Base-by-base conservation (phyloP, 2,329 filamentous ascomycete species). In the Dothidotthia symphoricarpi region DNA sequence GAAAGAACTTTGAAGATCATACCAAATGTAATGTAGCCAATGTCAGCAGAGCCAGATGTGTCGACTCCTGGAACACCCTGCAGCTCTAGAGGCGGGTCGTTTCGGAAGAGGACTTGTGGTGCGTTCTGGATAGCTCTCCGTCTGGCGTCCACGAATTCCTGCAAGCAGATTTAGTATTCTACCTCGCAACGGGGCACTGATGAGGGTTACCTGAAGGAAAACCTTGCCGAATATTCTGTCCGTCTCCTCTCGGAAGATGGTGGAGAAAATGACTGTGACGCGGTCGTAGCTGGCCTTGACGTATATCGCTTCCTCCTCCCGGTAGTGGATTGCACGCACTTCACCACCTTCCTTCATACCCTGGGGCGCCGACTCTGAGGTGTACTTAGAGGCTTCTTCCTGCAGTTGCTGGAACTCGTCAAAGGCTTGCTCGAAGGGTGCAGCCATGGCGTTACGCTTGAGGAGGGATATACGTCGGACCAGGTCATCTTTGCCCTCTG, bases 21-120 rank as follows among this genome's bases (percentile, higher is more conserved):
- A 96, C 91, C 91, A 70, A 98, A 98, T 15, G 94, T 98, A 47
- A 98, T 90, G 66, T 97, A 98, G 64, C 93, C 94, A 59, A 97
- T 84, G 66, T 96, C 89, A 43, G 86, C 88, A 38, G 83, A 86
- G 41, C 83, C 82, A 13, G 80, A 80, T 14, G 49, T 61, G 57
- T 81, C 80, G 53, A 97, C 77, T n/a, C 91, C 91, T 1, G 86
- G 85, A 19, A 96, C 82, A 19, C 82, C 84, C 67, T 95, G 85
- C 44, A 98, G 71, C 70, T 98, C 93, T 32, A 98, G 76, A 3
- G 93, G 93, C 19, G 91, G 86, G 54, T 98, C 93, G 61, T 91
- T 95, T 57, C 88, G 80, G 79, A 96, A 98, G 16, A 98, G 76
- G 13, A 99, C 93, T 70, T 99, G 93, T 1, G 93, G 93, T 13